Conservation (phyloP, 2,329 filamentous ascomycete genomes). For the Penicillium sp. region DNA sequence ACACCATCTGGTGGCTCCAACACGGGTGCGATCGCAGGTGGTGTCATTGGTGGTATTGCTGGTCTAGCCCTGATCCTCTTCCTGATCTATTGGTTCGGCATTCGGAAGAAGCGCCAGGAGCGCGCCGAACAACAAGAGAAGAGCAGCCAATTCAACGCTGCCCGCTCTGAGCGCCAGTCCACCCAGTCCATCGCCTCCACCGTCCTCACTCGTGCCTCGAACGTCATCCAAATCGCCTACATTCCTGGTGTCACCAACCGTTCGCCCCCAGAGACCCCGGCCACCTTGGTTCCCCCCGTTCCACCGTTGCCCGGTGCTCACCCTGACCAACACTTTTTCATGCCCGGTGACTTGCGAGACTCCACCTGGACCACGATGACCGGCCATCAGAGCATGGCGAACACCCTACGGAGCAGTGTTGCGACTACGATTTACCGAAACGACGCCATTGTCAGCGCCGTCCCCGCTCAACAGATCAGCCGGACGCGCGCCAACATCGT, state of each 20-base stretch:
- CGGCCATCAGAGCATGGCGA: constrained; percentile 51
- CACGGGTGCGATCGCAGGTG: constrained; percentile 83
- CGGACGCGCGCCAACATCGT: constrained; percentile 89
- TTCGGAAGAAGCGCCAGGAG: constrained; percentile 69
- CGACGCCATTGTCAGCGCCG: constrained; percentile 75
- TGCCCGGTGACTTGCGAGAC: constrained; percentile 84
- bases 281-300: constrained; percentile 82
- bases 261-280: constrained; percentile 78
- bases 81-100: constrained; percentile 81
- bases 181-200: constrained; percentile 84
- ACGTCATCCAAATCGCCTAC: constrained; percentile 99
- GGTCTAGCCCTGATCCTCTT: constrained; percentile 73
- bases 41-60: constrained; percentile 81
- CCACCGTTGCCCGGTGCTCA: constrained; percentile 76
- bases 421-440: constrained; percentile 93
- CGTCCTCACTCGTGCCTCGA: constrained; percentile 91
- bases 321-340: constrained; percentile 87
- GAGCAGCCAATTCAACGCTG: constrained; percentile 50
- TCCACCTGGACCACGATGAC: constrained; percentile 80
- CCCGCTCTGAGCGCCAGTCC: constrained; percentile 2
- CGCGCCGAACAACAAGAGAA: constrained; percentile 58
- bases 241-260: constrained; percentile 96
- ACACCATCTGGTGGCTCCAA: constrained; percentile 55
- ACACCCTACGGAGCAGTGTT: constrained; percentile 62
- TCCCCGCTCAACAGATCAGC: constrained; percentile 81